Conservation (phyloP, 1,284 basidiomycete genomes). For the Marasmius tenuissimus region DNA sequence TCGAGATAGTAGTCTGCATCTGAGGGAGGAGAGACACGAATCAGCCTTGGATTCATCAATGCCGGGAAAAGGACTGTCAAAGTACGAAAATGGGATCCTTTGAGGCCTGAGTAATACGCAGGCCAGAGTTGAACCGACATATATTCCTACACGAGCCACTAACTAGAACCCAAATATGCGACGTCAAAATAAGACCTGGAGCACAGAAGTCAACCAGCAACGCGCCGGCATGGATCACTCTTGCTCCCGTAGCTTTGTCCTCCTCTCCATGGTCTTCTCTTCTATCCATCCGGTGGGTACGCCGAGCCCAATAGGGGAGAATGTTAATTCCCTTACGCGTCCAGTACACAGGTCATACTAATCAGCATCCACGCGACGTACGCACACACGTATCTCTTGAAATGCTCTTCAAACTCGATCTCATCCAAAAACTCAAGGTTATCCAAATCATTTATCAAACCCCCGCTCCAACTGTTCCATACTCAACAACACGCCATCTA, state of each 20-base stretch:
- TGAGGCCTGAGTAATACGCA: conserved; percentile 18
- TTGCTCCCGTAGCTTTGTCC: conserved; percentile 50
- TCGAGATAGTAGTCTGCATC: too few species aligned
- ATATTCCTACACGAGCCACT: conserved; percentile 44
- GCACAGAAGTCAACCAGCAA: neutral
- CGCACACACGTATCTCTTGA: conserved; percentile 48
- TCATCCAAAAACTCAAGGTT: conserved; percentile 81
- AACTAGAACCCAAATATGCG: conserved; percentile 1
- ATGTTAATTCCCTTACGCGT: conserved; percentile 17
- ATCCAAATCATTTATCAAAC: conserved; percentile 67
- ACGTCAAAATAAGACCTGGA: conserved; percentile 29
- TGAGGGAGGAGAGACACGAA: too few species aligned
- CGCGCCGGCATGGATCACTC: conserved; percentile 51
- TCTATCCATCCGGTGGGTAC: conserved; percentile 66
- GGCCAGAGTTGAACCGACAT: conserved; percentile 85
- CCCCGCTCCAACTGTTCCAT: conserved; percentile 51
- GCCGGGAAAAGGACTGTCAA: conserved; percentile 50
- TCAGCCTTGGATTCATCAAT: conserved; percentile 42
- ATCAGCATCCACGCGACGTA: neutral
- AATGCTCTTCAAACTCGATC: too few species aligned
- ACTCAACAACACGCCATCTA: conserved; percentile 33
- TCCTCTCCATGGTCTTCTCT: conserved; percentile 46
- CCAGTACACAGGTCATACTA: neutral
- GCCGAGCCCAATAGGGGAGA: conserved; percentile 49
- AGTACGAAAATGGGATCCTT: conserved; percentile 3